Percentiles rank a stretch among this genome's conserved stretches.
Evolutionary conservation across 140 eudicot species (phyloP).

Genomic region (Ambrosia hybrid): DNA sequence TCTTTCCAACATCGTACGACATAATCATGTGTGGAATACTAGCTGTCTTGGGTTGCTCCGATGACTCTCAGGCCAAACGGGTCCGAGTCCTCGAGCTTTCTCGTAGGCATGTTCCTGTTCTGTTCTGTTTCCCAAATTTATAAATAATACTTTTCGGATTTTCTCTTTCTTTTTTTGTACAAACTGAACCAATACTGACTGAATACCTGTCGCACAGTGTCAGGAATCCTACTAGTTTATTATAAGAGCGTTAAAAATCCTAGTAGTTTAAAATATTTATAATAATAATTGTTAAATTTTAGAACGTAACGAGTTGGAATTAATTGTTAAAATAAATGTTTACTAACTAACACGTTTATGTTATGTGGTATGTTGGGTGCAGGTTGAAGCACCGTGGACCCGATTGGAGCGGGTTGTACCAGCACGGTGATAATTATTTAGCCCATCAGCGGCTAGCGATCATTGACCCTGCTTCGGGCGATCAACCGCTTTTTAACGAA

Average conservation of each 20-base stretch:
- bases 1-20: not conserved
- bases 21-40: conserved; percentile 83
- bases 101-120: conserved; percentile 59
- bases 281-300: too few relatives aligned
- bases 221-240: too few relatives aligned
- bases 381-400: conserved; percentile 95
- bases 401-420: conserved; percentile 53
- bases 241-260: too few relatives aligned
- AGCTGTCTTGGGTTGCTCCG: conserved; percentile 93
- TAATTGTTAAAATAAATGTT: not conserved
- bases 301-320: too few relatives aligned
- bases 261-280: too few relatives aligned
- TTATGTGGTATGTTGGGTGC: not conserved
- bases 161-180: too few relatives aligned
- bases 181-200: too few relatives aligned
- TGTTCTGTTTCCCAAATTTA: not conserved
- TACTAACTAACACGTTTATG: too few relatives aligned
- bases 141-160: too few relatives aligned
- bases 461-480: conserved; percentile 15
- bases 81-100: conserved; percentile 97
- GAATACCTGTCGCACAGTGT: too few relatives aligned
- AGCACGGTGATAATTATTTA: conserved; percentile 13
- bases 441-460: conserved; percentile 5
- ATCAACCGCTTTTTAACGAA: conserved; percentile 65
- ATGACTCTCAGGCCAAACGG: conserved; percentile 92